Conservation (phyloP, 2,329 filamentous ascomycete species). For the Fusarium zealandicum region DNA sequence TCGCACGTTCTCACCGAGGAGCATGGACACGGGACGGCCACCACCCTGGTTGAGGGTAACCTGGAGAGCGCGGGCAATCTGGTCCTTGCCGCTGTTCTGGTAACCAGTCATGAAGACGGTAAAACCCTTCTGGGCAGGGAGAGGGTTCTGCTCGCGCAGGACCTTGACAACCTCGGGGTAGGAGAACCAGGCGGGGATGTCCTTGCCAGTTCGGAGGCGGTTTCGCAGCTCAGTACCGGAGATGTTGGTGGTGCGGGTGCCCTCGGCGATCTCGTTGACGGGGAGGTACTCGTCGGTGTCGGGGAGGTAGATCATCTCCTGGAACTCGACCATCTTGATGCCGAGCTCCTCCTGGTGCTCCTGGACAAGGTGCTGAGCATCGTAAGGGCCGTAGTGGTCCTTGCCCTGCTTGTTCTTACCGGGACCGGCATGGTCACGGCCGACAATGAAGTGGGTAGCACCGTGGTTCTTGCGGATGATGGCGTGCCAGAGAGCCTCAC, state of each 20-base stretch:
- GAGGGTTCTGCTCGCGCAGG: slow-evolving; percentile 93
- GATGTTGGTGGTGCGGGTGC: slow-evolving; percentile 86
- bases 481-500: slow-evolving; percentile 99
- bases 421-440: slow-evolving; percentile 95
- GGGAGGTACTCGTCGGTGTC: slow-evolving; percentile 97
- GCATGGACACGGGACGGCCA: slow-evolving; percentile 89
- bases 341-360: slow-evolving; percentile 96
- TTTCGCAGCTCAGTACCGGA: slow-evolving; percentile 90
- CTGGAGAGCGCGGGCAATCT: slow-evolving; percentile 92
- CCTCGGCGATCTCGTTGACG: slow-evolving; percentile 85
- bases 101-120: slow-evolving; percentile 98
- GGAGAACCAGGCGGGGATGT: slow-evolving; percentile 99
- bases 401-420: slow-evolving; percentile 97
- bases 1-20: slow-evolving; percentile 95
- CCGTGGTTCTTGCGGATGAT: slow-evolving; percentile 99
- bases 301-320: slow-evolving; percentile 99
- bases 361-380: slow-evolving; percentile 94
- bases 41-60: slow-evolving; percentile 98
- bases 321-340: slow-evolving; percentile 98
- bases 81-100: slow-evolving; percentile 96
- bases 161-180: slow-evolving; percentile 98
- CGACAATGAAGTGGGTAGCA: slow-evolving; percentile 98
- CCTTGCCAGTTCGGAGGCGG: slow-evolving; percentile 87
- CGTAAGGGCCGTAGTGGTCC: slow-evolving; percentile 98
- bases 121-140: slow-evolving; percentile 91